Evolutionary conservation across 2,329 filamentous ascomycete species (phyloP).

Genomic region (Fusarium sp.): DNA sequence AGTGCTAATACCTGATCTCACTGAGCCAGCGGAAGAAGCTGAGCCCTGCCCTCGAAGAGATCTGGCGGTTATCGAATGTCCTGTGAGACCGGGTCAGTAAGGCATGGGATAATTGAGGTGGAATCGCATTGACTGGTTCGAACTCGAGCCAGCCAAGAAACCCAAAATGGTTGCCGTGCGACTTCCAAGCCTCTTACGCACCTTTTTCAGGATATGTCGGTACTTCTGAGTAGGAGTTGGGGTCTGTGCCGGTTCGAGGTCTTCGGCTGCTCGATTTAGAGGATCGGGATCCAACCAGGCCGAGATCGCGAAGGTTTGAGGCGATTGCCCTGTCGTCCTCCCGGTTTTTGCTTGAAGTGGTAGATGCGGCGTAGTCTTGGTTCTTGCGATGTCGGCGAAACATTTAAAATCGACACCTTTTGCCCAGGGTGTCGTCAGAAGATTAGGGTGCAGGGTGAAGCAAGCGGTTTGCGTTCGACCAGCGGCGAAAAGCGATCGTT

Average conservation of each 20-base stretch:
- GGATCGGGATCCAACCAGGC: constrained; percentile 41
- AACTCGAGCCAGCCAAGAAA: background rate
- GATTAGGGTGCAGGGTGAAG: constrained; percentile 7
- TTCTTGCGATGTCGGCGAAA: constrained; percentile 50
- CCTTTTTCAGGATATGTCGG: constrained; percentile 54
- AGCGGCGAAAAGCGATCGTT: constrained; percentile 8
- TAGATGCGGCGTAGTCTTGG: constrained; percentile 40
- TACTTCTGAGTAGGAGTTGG: constrained; percentile 42
- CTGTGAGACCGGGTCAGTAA: constrained; percentile 30
- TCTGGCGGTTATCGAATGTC: constrained; percentile 43
- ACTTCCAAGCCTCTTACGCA: constrained; percentile 36
- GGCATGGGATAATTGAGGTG: background rate
- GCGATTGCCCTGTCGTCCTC: constrained; percentile 39
- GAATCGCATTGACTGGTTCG: background rate
- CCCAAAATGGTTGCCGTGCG: background rate
- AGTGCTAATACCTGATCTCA: constrained; percentile 46
- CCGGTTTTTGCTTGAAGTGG: constrained; percentile 27
- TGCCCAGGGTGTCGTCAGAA: constrained; percentile 20
- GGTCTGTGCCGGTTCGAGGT: constrained; percentile 42
- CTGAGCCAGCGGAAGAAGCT: constrained; percentile 47
- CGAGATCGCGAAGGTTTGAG: constrained; percentile 43
- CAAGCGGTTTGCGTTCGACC: constrained; percentile 6
- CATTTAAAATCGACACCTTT: constrained; percentile 47
- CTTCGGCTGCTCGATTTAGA: constrained; percentile 38
- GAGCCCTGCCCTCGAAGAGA: constrained; percentile 45